Evolutionary conservation across 805 yeast genomes (phyloP), one percentile per base, ranked within the genome.

Genomic region (Monosporozyma solicola): DNA sequence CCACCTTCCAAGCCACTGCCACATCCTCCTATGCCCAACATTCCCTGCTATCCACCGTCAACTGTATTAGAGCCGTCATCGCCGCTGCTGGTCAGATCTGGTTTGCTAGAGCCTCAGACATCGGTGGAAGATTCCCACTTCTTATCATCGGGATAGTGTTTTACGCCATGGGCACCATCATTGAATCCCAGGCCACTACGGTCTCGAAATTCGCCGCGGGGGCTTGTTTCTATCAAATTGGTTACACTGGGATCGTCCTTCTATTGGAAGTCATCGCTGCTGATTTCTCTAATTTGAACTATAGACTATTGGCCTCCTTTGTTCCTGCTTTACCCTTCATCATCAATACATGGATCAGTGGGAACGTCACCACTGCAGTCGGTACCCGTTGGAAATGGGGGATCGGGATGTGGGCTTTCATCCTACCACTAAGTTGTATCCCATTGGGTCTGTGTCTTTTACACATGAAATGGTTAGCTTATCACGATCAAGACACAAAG

Each of bases 341-440:
- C 60, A 82, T 87, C 68, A 86, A 84, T 68, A 83, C 92, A 15
- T 87, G 94, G 94, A 75, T 85, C 53, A 69, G 82, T 33, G 92
- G 89, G 62, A 72, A 82, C 59, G 72, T 86, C 48, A 68, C 77
- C 15, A 57, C 65, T 9, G 70, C 70, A 37, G 69, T 69, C 10
- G 67, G 66, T 27, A 70, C 71, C 31, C 63, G 74, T 37, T 83
- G 88, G 84, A 74, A 81, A 10, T 85, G 91, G 91, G 84, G 83
- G 61, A 80, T 84, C 59, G 90, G 84, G 43, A 84, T 85, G 79
- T 85, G 86, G 86, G 89, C 90, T 1, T 82, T 83, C 60, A 83
- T 85, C 57, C 79, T 82, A 74, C 91, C 91, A 35, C 70, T 83
- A 41, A 63, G 81, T 5, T 72, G 83, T 58, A 51, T 85, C n/a